These are phyloP conservation scores for Tremella yokohamensis DNA, from an alignment of 768 basidiomycete genomes.

Conservation along the genomic window DNA sequence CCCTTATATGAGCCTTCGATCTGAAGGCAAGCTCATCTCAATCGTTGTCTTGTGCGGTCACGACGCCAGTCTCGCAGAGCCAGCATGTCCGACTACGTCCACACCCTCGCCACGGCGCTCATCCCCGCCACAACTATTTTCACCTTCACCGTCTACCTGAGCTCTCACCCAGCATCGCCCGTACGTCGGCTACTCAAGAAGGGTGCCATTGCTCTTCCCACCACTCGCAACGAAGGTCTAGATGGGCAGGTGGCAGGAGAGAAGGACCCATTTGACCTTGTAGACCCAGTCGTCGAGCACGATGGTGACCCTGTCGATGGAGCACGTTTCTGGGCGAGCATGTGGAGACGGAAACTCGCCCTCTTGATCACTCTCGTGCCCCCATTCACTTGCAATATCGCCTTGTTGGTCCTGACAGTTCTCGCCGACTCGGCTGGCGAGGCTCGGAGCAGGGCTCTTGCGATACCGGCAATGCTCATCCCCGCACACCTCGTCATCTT, in stretches of 20 bases:
- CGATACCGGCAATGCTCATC: constrained; percentile 30
- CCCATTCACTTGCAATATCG: constrained; percentile 31
- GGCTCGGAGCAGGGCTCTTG: constrained; percentile 13
- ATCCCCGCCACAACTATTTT: constrained; percentile 31
- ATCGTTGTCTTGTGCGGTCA: too few relatives aligned
- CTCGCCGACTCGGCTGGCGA: constrained; percentile 9
- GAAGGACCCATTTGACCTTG: constrained; percentile 43
- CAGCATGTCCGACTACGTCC: constrained; percentile 20
- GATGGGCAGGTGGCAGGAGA: constrained; percentile 14
- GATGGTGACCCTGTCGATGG: constrained; percentile 36
- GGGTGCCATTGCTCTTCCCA: constrained; percentile 25
- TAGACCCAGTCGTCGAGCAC: constrained; percentile 22
- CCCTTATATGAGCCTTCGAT: too few relatives aligned
- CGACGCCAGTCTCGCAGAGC: too few relatives aligned
- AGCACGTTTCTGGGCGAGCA: constrained; percentile 34
- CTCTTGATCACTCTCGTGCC: constrained; percentile 24
- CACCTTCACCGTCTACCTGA: constrained; percentile 35
- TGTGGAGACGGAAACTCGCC: constrained; percentile 24
- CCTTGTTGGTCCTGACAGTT: constrained; percentile 24
- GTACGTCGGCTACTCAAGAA: constrained; percentile 11
- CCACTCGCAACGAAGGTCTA: constrained; percentile 26
- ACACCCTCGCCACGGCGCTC: constrained; percentile 27
- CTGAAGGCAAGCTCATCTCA: too few relatives aligned
- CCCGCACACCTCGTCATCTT: constrained; percentile 46
- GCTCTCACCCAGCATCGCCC: constrained; percentile 33